Conservation (phyloP, 768 basidiomycete species). For the Calocybe gangraenosa region DNA sequence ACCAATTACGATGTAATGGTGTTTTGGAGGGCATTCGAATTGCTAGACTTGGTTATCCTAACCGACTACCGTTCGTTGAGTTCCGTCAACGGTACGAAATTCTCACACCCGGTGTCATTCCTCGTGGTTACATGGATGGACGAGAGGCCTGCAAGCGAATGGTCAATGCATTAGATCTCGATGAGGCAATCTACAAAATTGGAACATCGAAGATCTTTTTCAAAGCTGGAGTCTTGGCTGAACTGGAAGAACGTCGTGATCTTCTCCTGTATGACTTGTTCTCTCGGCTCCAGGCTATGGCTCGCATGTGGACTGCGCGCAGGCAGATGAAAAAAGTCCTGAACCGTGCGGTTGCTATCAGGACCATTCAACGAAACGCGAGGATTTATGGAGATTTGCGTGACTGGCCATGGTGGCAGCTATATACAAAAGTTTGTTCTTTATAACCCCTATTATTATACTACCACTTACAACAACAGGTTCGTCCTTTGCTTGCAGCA, state of each 20-base stretch:
- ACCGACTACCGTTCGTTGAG: constrained; percentile 93
- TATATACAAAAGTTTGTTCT: constrained; percentile 79
- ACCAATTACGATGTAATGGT: constrained; percentile 97
- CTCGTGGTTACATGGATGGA: constrained; percentile 96
- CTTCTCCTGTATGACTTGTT: constrained; percentile 85
- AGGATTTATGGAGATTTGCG: constrained; percentile 83
- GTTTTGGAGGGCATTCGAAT: constrained; percentile 98
- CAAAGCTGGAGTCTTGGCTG: constrained; percentile 96
- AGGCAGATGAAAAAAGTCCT: constrained; percentile 93
- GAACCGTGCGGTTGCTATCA: constrained; percentile 85
- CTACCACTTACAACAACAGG: constrained; percentile 38
- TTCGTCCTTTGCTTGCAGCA: constrained; percentile 89
- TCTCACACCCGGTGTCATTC: constrained; percentile 89
- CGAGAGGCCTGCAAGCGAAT: constrained; percentile 91
- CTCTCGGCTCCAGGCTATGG: constrained; percentile 80
- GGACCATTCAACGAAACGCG: constrained; percentile 93
- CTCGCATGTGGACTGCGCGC: constrained; percentile 81
- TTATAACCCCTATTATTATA: neutral
- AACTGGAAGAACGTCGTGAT: constrained; percentile 91
- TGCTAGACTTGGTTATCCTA: constrained; percentile 95
- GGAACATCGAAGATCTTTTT: constrained; percentile 99
- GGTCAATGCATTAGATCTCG: constrained; percentile 85
- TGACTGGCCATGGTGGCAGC: constrained; percentile 99
- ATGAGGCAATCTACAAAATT: constrained; percentile 79
- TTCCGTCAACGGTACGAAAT: constrained; percentile 97